Conservation (phyloP, 2,329 filamentous ascomycete species). For the Exserohilum rostratum region DNA sequence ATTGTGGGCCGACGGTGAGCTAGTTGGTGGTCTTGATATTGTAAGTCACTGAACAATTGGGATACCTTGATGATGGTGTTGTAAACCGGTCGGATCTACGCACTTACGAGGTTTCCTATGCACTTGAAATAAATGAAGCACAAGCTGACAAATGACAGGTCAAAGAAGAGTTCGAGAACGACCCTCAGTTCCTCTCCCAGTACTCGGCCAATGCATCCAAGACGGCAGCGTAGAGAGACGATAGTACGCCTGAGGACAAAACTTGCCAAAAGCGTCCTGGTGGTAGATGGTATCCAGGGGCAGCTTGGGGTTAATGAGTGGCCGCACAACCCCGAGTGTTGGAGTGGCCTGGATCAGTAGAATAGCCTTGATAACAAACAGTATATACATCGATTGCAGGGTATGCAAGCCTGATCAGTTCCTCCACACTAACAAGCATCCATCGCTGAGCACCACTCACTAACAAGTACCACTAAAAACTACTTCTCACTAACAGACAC, state of each 20-base stretch:
- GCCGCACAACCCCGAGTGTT: too few relatives aligned
- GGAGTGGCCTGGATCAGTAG: too few relatives aligned
- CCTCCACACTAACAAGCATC: too few relatives aligned
- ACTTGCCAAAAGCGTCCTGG: too few relatives aligned
- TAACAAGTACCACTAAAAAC: too few relatives aligned
- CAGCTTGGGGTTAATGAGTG: too few relatives aligned
- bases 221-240: constrained; percentile 1
- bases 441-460: too few relatives aligned
- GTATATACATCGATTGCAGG: too few relatives aligned
- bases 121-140: neutral
- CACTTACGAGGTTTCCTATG: neutral
- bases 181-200: constrained; percentile 80
- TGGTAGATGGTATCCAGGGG: neutral
- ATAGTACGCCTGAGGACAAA: neutral
- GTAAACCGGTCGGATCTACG: neutral
- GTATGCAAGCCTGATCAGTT: too few relatives aligned
- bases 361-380: too few relatives aligned
- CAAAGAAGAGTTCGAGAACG: constrained; percentile 87
- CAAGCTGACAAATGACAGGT: constrained; percentile 62
- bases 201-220: constrained; percentile 59
- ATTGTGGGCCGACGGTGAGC: constrained; percentile 86
- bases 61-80: neutral
- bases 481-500: too few relatives aligned
- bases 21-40: constrained; percentile 94
- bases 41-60: constrained; percentile 62